These are phyloP conservation scores for Ascomycota sp. DNA, from an alignment of 2,329 filamentous ascomycete genomes.

Conservation along the genomic window DNA sequence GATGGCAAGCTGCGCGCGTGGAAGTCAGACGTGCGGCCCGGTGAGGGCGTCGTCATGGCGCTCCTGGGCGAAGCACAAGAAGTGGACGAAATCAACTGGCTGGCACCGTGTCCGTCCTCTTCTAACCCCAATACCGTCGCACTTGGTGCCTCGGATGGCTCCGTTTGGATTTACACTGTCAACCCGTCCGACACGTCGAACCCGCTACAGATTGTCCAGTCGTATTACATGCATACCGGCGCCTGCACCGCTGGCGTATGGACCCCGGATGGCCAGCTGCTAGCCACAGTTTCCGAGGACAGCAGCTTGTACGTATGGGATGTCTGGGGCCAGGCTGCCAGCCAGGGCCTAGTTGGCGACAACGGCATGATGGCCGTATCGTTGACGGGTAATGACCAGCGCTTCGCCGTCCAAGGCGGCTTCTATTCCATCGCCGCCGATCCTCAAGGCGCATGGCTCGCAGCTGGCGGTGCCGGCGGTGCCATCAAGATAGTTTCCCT, in stretches of 20 bases:
- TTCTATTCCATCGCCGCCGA: constrained; percentile 75
- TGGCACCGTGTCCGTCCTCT: constrained; percentile 52
- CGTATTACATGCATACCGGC: constrained; percentile 77
- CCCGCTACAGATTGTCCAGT: constrained; percentile 65
- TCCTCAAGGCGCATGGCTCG: constrained; percentile 58
- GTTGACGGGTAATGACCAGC: constrained; percentile 63
- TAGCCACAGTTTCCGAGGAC: constrained; percentile 82
- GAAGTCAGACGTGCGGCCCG: constrained; percentile 25
- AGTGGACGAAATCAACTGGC: constrained; percentile 90
- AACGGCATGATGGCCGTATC: constrained; percentile 49
- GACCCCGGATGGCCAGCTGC: constrained; percentile 68
- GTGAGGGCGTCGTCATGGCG: constrained; percentile 28
- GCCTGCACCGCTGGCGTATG: constrained; percentile 79
- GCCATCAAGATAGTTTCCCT: constrained; percentile 70
- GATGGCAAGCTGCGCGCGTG: constrained; percentile 67
- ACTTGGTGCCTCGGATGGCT: constrained; percentile 74
- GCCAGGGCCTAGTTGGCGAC: constrained; percentile 24
- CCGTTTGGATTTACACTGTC: constrained; percentile 89
- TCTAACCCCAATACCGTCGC: constrained; percentile 64
- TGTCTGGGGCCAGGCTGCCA: constrained; percentile 61
- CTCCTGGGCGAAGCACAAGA: constrained; percentile 66
- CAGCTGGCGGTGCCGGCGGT: constrained; percentile 73
- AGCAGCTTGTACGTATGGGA: constrained; percentile 83
- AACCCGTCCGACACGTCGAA: constrained; percentile 38
- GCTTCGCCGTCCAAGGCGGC: constrained; percentile 81